Evolutionary conservation across 495 filamentous ascomycete species (phyloP), one percentile per base, ranked within the genome.

Genomic region (Neurospora sp.): DNA sequence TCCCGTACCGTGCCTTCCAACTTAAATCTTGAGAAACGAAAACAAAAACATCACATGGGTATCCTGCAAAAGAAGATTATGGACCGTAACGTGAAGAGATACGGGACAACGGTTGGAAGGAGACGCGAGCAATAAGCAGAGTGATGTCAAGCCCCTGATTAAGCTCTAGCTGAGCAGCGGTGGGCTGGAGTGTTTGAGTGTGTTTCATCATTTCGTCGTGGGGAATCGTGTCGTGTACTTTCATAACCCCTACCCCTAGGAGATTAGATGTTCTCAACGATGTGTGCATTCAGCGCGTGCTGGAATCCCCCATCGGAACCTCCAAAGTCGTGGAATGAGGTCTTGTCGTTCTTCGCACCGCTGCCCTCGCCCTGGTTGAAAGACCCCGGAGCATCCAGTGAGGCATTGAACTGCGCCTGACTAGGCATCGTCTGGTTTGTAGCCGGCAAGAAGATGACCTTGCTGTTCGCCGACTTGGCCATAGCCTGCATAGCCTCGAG

Each of bases 401-500:
- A 39, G 5, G 80, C 74, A 69, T 80, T 76, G 71, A 86, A 82
- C 12, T 75, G 73, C 5, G 80, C 69, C n/a, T 79, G 47, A 65
- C 83, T 86, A 45, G 90, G 86, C 74, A 93, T 90, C 20, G 90
- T 74, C 89, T 90, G 65, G 87, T 87, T 87, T 1, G 85, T 84
- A 35, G 82, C 84, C 2, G 94, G 94, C 76, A 99, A 80, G 88
- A 98, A 99, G 80, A 99, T 98, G 77, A 99, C 96, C 86, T 99
- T 98, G 85, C 86, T 88, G 83, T 97, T 97, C 22, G 96, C 94
- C 0, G 87, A 88, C 89, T 98, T 98, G 73, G 96, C 96, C 96
- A 98, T 98, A 9, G 93, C 89, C 80, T 99, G 96, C 94, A 98
- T 98, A n/a, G 96, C 96, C 86, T 99, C 96, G 73, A 99, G 89